A percentile compares a stretch with the other conserved stretches of the same genome.
These are phyloP conservation scores for Solanum dulcamara DNA, from an alignment of 257 asterid species.

Conservation along the genomic window DNA sequence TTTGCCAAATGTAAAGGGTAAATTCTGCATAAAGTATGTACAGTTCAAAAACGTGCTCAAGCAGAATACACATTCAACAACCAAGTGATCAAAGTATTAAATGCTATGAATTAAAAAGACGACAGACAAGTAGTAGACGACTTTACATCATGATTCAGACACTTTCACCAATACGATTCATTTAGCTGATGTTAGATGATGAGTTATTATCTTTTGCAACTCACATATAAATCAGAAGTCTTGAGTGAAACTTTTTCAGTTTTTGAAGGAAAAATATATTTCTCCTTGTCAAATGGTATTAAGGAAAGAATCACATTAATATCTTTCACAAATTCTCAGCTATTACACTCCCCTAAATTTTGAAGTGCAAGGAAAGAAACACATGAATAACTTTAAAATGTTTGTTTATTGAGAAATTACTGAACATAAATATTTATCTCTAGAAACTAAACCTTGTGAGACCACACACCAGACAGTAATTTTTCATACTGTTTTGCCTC, in stretches of 20 bases:
- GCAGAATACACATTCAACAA: neutral
- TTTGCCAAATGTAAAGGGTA: neutral
- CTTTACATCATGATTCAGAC: neutral
- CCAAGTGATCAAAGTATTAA: neutral
- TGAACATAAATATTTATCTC: too few relatives aligned
- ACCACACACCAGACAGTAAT: neutral
- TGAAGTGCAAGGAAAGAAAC: neutral
- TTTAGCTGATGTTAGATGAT: neutral
- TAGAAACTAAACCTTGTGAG: too few relatives aligned
- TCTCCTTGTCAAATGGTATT: neutral
- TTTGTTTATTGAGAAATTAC: too few relatives aligned
- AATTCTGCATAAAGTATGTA: neutral
- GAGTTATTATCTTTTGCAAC: neutral
- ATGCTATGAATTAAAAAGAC: neutral
- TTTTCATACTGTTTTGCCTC: neutral
- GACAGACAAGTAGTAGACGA: neutral
- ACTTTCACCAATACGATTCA: neutral
- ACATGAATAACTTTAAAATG: too few relatives aligned
- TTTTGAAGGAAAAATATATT: neutral
- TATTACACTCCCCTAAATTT: neutral
- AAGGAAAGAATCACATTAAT: neutral
- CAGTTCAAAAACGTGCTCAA: neutral
- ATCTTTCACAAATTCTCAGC: neutral
- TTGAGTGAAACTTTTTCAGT: neutral
- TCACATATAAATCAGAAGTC: neutral